Conservation (phyloP, 2,329 filamentous ascomycete species). For the Paecilomyces sp. region DNA sequence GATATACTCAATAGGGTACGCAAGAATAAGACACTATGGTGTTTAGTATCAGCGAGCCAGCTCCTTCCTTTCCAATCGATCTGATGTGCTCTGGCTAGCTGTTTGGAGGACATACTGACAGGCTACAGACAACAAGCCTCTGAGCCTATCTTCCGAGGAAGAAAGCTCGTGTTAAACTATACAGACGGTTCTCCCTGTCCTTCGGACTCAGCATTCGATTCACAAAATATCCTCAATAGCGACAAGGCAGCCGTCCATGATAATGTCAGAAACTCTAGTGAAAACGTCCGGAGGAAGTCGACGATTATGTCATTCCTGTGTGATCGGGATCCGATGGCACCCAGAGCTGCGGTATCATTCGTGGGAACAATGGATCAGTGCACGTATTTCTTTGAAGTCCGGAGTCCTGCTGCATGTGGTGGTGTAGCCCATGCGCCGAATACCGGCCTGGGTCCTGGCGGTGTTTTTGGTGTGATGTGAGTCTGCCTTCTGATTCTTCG, state of each 20-base stretch:
- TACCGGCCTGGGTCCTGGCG: slow-evolving; percentile 60
- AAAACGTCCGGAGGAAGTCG: slow-evolving; percentile 51
- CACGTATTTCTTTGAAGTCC: slow-evolving; percentile 91
- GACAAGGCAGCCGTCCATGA: slow-evolving; percentile 12
- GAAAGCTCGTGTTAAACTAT: slow-evolving; percentile 68
- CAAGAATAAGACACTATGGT: not conserved
- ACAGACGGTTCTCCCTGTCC: slow-evolving; percentile 66
- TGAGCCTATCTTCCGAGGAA: slow-evolving; percentile 41
- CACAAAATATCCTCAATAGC: slow-evolving; percentile 9
- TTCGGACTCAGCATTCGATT: slow-evolving; percentile 6
- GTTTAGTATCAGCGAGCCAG: not conserved
- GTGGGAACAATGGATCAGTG: slow-evolving; percentile 86
- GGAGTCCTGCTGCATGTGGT: slow-evolving; percentile 77
- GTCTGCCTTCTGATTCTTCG: slow-evolving; percentile 32
- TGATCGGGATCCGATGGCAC: slow-evolving; percentile 68
- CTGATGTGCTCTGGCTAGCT: not conserved
- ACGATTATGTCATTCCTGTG: slow-evolving; percentile 90
- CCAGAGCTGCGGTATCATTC: slow-evolving; percentile 68
- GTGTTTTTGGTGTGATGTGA: slow-evolving; percentile 81
- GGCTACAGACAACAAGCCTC: slow-evolving; percentile 35
- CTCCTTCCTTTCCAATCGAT: not conserved
- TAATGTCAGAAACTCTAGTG: slow-evolving; percentile 14
- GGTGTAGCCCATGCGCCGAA: slow-evolving; percentile 54
- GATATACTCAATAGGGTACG: slow-evolving; percentile 42
- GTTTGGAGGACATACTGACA: not conserved